Percentiles rank a stretch among this genome's conserved stretches.
phyloP scores from a whole-genome alignment of 164 flowering plant species.

The Houttuynia cordata region DNA sequence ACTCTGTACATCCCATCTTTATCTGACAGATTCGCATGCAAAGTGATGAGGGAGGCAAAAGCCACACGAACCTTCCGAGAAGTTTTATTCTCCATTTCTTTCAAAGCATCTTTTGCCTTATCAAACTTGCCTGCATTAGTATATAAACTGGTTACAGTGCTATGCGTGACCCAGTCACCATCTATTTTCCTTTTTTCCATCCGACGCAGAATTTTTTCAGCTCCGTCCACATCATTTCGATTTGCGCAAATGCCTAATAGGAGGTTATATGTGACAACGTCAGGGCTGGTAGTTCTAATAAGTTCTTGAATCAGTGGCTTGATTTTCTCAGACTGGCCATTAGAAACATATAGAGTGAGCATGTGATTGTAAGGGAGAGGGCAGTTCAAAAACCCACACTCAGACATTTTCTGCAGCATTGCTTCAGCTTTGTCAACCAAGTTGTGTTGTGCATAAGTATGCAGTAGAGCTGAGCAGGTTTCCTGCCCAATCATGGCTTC shows the following conservation, averaged over 20 bases:
- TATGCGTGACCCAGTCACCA: constrained; percentile 78
- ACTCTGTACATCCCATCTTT: constrained; percentile 40
- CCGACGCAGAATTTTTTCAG: constrained; percentile 47
- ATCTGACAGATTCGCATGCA: constrained; percentile 41
- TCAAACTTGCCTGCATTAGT: constrained; percentile 32
- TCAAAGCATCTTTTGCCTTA: constrained; percentile 47
- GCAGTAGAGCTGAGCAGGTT: constrained; percentile 67
- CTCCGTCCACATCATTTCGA: constrained; percentile 39
- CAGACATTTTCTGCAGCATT: constrained; percentile 71
- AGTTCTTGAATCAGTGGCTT: constrained; percentile 33
- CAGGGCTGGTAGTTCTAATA: constrained; percentile 55
- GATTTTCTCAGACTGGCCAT: constrained; percentile 55
- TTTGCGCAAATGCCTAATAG: constrained; percentile 50
- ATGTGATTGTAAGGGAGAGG: constrained; percentile 76
- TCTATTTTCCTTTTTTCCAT: constrained; percentile 39
- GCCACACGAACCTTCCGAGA: constrained; percentile 44
- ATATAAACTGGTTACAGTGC: constrained; percentile 54
- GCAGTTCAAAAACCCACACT: constrained; percentile 43
- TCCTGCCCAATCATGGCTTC: constrained; percentile 38
- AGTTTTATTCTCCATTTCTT: constrained; percentile 65
- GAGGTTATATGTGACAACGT: constrained; percentile 63
- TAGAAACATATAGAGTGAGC: constrained; percentile 50
- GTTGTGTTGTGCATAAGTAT: constrained; percentile 52
- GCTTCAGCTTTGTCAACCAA: constrained; percentile 61
- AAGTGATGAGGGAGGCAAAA: constrained; percentile 60